These are phyloP conservation scores for Populus tomentosa DNA, from an alignment of 441 rosid genomes.

Conservation along the genomic window DNA sequence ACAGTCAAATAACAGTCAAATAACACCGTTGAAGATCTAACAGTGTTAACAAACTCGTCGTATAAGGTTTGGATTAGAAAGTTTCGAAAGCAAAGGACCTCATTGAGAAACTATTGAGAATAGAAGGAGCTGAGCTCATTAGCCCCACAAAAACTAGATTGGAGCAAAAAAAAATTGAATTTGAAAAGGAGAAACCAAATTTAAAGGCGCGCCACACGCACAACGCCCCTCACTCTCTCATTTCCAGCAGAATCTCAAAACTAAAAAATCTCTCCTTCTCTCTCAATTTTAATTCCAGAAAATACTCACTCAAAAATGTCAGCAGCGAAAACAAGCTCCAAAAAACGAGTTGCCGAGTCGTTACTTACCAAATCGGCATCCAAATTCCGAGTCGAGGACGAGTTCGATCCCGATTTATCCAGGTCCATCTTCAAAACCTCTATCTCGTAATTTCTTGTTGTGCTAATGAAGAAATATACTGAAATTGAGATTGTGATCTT, in stretches of 20 bases:
- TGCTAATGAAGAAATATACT: neutral
- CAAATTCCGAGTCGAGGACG: conserved; percentile 38
- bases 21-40: no score
- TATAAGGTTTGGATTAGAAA: no score
- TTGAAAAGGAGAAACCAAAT: neutral
- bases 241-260: neutral
- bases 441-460: neutral
- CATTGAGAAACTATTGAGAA: no score
- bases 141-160: neutral
- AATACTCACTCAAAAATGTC: conserved; percentile 29
- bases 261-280: neutral
- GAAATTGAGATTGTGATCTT: neutral
- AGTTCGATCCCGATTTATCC: conserved; percentile 61
- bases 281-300: neutral
- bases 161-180: neutral
- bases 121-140: no score
- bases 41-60: no score
- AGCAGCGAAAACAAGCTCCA: conserved; percentile 35
- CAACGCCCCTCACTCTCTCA: neutral
- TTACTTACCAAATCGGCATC: conserved; percentile 39
- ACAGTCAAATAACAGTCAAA: no score
- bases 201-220: conserved; percentile 1
- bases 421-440: conserved; percentile 26
- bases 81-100: no score
- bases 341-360: conserved; percentile 48